Conservation (phyloP, 2,329 filamentous ascomycete species). For the Sporothrix brunneoviolacea region DNA sequence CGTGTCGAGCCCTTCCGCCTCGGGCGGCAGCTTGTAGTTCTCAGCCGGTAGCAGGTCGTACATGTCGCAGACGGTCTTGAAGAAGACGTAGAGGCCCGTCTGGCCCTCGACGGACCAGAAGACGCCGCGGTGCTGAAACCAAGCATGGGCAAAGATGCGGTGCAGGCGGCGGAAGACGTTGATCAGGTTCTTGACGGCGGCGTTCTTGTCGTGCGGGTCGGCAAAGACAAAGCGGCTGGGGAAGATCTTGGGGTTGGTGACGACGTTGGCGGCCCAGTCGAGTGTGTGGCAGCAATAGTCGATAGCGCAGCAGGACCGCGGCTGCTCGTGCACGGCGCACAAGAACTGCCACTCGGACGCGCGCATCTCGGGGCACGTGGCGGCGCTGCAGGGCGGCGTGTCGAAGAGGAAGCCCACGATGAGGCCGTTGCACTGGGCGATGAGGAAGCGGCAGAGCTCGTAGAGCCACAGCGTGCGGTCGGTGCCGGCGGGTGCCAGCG, state of each 20-base stretch:
- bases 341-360: constrained; percentile 99
- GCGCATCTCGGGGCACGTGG: constrained; percentile 95
- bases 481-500: constrained; percentile 71
- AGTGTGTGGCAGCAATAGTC: constrained; percentile 99
- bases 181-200: constrained; percentile 74
- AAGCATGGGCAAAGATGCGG: constrained; percentile 95
- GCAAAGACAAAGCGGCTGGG: constrained; percentile 67
- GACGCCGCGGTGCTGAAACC: constrained; percentile 93
- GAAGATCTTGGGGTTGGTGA: constrained; percentile 93
- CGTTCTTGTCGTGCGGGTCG: constrained; percentile 52
- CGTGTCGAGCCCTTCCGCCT: constrained; percentile 76
- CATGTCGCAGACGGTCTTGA: constrained; percentile 92
- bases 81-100: constrained; percentile 90
- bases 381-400: constrained; percentile 76
- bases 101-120: constrained; percentile 91
- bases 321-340: constrained; percentile 93
- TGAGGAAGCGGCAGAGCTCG: constrained; percentile 93
- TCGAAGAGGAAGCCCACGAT: constrained; percentile 92
- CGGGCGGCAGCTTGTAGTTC: constrained; percentile 90
- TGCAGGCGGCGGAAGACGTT: constrained; percentile 94
- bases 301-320: constrained; percentile 95
- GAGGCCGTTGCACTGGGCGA: constrained; percentile 86
- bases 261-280: constrained; percentile 92
- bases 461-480: constrained; percentile 93
- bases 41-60: constrained; percentile 86